Evolutionary conservation across 805 yeast species (phyloP), one percentile per base, ranked within the genome.

Genomic region (Cyberlindnera euphorbiae): DNA sequence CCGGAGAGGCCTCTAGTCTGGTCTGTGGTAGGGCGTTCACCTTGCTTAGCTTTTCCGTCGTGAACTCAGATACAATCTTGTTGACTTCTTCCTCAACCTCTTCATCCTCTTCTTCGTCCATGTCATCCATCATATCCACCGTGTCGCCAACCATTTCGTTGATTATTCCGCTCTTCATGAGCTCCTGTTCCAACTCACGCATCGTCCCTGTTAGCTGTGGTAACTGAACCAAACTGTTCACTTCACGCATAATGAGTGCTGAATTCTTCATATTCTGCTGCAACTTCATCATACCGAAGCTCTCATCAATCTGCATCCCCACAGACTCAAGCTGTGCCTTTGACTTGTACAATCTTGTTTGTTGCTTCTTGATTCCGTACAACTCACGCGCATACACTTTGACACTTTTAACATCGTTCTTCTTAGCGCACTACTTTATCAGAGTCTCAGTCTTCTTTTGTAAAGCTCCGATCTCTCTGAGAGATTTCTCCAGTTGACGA

Each of bases 111-210:
- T 73, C 81, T 28, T 77, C 84, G 14, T 74, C 82, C 32, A 73
- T 81, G 21, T 79, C 86, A 15, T 73, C 79, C 39, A 75, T 62
- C 33, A 68, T 61, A 42, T 89, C 97, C 41, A 90, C 67, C 44
- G 85, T 78, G 55, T 93, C 99, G 39, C 84, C 87, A 56, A 89
- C 80, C 97, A 93, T 93, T 56, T 93, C 98, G 47, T 85, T 86
- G 36, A 93, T 87, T 30, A 93, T 74, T 0, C 93, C 93, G 10
- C 84, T 75, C 59, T 81, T 83, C 76, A 84, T 79, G 50, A 90
- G 69, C 61, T 93, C 99, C 53, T 75, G 80, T 41, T 90, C 84
- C 39, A 93, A 63, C 49, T 82, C 94, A 52, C 82, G 82, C 84
- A 90, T 87, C 0, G 95, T 80, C 9, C 75, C 77, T 49, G 78